Evolutionary conservation across 495 filamentous ascomycete genomes (phyloP).

Genomic region (Penicillium cosmopolitanum): DNA sequence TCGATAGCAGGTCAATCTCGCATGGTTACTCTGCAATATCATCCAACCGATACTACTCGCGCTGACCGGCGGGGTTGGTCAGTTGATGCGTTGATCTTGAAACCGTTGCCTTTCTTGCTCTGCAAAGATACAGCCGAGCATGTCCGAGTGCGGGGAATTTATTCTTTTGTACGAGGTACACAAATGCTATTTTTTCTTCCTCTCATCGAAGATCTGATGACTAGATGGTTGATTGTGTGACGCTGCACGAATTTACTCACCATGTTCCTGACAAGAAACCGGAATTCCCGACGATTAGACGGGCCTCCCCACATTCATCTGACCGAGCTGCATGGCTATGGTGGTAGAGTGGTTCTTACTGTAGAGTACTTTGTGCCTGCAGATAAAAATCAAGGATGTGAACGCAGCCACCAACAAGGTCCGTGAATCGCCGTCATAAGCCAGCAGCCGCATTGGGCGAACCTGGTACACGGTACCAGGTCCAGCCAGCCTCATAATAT

Average conservation of each 20-base stretch:
- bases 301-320: not conserved
- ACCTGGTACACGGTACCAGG: conserved; percentile 9
- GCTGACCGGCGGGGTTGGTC: not conserved
- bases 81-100: not conserved
- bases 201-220: not conserved
- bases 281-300: not conserved
- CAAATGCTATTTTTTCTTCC: not conserved
- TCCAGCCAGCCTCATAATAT: conserved; percentile 17
- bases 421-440: conserved; percentile 4
- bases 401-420: not conserved
- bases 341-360: not conserved
- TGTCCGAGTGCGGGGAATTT: too few relatives aligned
- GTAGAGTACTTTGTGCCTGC: conserved; percentile 6
- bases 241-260: conserved; percentile 6
- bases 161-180: too few relatives aligned
- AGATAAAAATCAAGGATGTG: conserved; percentile 1
- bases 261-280: not conserved
- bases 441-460: conserved; percentile 2
- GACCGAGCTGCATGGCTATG: not conserved
- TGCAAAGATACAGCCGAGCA: not conserved
- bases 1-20: conserved; percentile 17
- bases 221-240: not conserved
- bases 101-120: not conserved
- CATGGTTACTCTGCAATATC: not conserved
- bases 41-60: not conserved